These are phyloP conservation scores for Porodaedalea pini DNA, from an alignment of 1,284 basidiomycete species.

Conservation along the genomic window DNA sequence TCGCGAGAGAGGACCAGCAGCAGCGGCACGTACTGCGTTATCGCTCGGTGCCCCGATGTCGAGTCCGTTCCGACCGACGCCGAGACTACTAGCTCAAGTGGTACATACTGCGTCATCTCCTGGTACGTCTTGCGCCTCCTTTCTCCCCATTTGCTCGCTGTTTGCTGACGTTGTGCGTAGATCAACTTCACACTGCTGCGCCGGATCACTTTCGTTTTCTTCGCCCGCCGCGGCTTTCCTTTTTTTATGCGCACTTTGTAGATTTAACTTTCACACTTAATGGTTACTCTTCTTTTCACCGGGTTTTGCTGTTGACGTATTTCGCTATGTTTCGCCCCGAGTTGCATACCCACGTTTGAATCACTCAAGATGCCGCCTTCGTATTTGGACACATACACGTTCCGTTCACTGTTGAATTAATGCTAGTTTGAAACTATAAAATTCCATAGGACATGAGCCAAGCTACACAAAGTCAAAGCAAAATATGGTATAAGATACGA, in stretches of 20 bases:
- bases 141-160: not conserved
- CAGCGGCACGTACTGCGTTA: constrained; percentile 9
- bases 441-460: too few species aligned
- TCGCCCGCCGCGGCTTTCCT: not conserved
- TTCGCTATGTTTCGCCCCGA: too few species aligned
- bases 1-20: not conserved
- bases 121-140: not conserved
- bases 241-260: too few species aligned
- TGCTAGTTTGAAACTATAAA: too few species aligned
- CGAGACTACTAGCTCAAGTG: not conserved
- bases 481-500: too few species aligned
- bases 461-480: not conserved
- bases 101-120: constrained; percentile 4
- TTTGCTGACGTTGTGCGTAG: not conserved
- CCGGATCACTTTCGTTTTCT: constrained; percentile 1
- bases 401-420: too few species aligned
- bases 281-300: not conserved
- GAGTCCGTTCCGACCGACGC: not conserved
- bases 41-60: not conserved
- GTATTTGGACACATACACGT: too few species aligned
- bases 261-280: not conserved
- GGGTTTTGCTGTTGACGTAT: not conserved
- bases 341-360: too few species aligned
- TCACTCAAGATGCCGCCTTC: too few species aligned
- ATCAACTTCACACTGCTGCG: not conserved